phyloP scores from a whole-genome alignment of 1,139 yeast genomes.

The Torulaspora globosa region DNA sequence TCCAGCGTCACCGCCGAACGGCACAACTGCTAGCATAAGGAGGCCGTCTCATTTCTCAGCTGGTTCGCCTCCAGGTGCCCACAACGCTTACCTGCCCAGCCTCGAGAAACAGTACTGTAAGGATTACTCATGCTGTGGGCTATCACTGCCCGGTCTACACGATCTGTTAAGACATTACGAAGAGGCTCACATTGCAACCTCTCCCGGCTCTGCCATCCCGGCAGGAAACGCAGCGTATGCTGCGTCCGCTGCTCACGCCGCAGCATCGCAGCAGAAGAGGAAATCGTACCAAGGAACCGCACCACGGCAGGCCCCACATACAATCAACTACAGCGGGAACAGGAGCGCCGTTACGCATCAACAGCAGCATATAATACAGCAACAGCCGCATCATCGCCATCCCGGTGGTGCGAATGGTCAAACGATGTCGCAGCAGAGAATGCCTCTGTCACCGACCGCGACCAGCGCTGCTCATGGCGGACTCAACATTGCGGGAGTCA shows the following conservation, averaged over 20 bases:
- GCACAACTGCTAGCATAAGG: slow-evolving; percentile 9
- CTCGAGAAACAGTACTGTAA: slow-evolving; percentile 94
- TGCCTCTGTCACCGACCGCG: slow-evolving; percentile 12
- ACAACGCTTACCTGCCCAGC: slow-evolving; percentile 78
- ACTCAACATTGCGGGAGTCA: slow-evolving; percentile 5
- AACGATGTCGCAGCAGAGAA: slow-evolving; percentile 9
- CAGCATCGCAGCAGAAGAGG: slow-evolving; percentile 9
- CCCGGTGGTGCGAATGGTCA: slow-evolving; percentile 1
- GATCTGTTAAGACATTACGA: slow-evolving; percentile 92
- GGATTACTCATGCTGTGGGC: slow-evolving; percentile 95
- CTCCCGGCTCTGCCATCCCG: slow-evolving; percentile 44
- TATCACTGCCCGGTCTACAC: slow-evolving; percentile 84
- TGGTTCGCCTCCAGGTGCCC: slow-evolving; percentile 61
- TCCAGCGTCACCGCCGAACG: slow-evolving; percentile 4
- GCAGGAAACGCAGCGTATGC: slow-evolving; percentile 13
- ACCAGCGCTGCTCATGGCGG: slow-evolving; percentile 6
- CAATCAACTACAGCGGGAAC: slow-evolving; percentile 16
- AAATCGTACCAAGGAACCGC: slow-evolving; percentile 5
- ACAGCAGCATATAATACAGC: slow-evolving; percentile 25
- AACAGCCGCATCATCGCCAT: slow-evolving; percentile 18
- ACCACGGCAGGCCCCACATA: slow-evolving; percentile 14
- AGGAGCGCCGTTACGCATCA: slow-evolving; percentile 8
- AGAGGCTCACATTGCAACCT: slow-evolving; percentile 86
- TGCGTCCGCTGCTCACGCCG: slow-evolving; percentile 5
- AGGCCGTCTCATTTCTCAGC: slow-evolving; percentile 26